Conservation (phyloP, 1,284 basidiomycete species). For the Stereum hirsutum region DNA sequence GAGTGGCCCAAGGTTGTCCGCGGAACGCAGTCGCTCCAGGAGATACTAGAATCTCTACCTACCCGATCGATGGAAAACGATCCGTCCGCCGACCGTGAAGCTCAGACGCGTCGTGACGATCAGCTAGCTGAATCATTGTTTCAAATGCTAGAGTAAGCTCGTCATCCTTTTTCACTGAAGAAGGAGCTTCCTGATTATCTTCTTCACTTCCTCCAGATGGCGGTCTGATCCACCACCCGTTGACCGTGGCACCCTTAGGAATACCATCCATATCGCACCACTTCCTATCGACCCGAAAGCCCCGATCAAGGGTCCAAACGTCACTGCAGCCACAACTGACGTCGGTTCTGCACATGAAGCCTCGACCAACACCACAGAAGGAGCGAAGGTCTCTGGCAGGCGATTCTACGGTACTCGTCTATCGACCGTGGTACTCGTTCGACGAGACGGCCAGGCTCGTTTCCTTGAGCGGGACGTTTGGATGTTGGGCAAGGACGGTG, state of each 20-base stretch:
- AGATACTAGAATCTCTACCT: too few species aligned
- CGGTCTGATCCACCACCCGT: slow-evolving; percentile 27
- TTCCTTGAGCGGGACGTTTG: slow-evolving; percentile 72
- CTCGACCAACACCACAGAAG: slow-evolving; percentile 28
- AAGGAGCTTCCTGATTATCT: too few species aligned
- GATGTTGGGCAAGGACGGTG: slow-evolving; percentile 31
- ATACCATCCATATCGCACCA: slow-evolving; percentile 45
- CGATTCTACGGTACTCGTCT: slow-evolving; percentile 59
- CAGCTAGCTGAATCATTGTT: too few species aligned
- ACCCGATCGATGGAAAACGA: too few species aligned
- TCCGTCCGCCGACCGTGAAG: too few species aligned
- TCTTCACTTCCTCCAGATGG: too few species aligned
- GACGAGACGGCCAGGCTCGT: slow-evolving; percentile 45
- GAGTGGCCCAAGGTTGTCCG: slow-evolving; percentile 66
- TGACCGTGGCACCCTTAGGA: slow-evolving; percentile 42
- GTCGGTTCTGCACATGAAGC: neutral
- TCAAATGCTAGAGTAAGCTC: too few species aligned
- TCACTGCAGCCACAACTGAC: neutral
- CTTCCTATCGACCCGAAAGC: neutral
- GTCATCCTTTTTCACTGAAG: too few species aligned
- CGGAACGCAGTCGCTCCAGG: slow-evolving; percentile 38
- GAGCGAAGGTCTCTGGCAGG: slow-evolving; percentile 6
- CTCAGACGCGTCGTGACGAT: too few species aligned
- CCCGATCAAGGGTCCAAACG: too few species aligned
- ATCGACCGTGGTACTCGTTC: slow-evolving; percentile 62